Percentiles rank a stretch among this genome's conserved stretches.
These are phyloP conservation scores for Carex cristatella DNA, from an alignment of 176 grass and related monocot genomes.

Conservation along the genomic window DNA sequence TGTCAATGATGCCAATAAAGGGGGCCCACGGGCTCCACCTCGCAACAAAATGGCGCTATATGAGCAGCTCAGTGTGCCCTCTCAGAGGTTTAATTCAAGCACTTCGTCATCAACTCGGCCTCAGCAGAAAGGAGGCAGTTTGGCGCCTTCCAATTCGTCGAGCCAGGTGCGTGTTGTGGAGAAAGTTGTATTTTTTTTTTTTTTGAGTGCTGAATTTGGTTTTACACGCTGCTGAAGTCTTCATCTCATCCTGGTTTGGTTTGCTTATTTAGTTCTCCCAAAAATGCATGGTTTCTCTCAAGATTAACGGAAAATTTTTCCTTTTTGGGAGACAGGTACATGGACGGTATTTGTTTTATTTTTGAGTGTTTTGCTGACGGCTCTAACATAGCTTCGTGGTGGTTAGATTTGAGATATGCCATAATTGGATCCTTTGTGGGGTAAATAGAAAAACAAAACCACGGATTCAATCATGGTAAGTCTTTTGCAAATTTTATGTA, in stretches of 20 bases:
- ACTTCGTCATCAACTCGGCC: conserved; percentile 9
- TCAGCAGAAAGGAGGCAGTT: conserved; percentile 4
- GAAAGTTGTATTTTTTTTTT: background rate
- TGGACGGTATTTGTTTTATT: conserved; percentile 7
- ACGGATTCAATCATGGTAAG: conserved; percentile 12
- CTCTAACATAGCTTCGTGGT: conserved; percentile 8
- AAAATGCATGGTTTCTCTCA: background rate
- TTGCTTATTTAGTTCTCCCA: background rate
- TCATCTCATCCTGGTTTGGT: conserved; percentile 10
- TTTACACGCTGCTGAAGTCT: background rate
- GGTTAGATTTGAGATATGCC: conserved; percentile 15
- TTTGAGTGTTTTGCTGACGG: background rate
- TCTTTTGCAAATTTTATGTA: conserved; percentile 5
- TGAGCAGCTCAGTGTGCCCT: conserved; percentile 80
- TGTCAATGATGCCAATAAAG: conserved; percentile 74
- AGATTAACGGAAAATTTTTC: conserved; percentile 6
- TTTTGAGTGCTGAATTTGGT: background rate
- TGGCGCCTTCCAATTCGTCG: conserved; percentile 28
- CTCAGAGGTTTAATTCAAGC: conserved; percentile 37
- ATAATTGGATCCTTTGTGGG: conserved; percentile 8
- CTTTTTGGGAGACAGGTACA: conserved; percentile 12
- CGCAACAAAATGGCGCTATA: conserved; percentile 99
- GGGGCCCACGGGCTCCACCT: conserved; percentile 76
- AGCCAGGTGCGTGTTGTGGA: conserved; percentile 33
- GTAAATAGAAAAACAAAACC: background rate